These are phyloP conservation scores for Rhizopus sp. DNA, from an alignment of 371 early-diverging fungal genomes.

Conservation along the genomic window DNA sequence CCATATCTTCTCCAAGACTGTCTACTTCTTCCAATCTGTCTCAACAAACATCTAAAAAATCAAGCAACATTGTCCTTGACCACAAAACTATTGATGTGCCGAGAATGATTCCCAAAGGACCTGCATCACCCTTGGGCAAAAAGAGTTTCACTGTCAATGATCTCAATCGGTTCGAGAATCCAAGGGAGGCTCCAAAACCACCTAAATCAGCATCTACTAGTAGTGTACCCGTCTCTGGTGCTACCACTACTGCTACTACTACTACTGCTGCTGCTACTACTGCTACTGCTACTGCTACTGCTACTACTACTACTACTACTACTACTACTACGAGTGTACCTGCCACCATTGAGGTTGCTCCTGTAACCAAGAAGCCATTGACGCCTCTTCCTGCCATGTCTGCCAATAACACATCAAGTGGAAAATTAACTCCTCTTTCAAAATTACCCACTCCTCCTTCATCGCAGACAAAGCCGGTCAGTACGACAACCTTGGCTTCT, in stretches of 20 bases:
- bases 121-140: constrained; percentile 23
- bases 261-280: too few species aligned
- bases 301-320: background rate
- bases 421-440: constrained; percentile 13
- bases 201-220: constrained; percentile 14
- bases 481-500: background rate
- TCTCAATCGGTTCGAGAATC: constrained; percentile 32
- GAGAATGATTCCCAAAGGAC: constrained; percentile 16
- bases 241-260: too few species aligned
- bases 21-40: constrained; percentile 10
- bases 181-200: constrained; percentile 38
- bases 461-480: background rate
- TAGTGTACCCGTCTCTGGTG: background rate
- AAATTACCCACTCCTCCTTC: constrained; percentile 3
- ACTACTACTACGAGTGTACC: too few species aligned
- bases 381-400: background rate
- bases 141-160: constrained; percentile 16
- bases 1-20: constrained; percentile 26
- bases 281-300: too few species aligned
- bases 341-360: background rate
- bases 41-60: constrained; percentile 7
- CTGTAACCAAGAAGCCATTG: constrained; percentile 1
- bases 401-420: background rate
- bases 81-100: constrained; percentile 10
- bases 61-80: background rate